Percentiles rank a stretch among this genome's conserved stretches.
These are phyloP conservation scores for Botryococcus braunii DNA, from an alignment of 163 green algal species.

Conservation along the genomic window DNA sequence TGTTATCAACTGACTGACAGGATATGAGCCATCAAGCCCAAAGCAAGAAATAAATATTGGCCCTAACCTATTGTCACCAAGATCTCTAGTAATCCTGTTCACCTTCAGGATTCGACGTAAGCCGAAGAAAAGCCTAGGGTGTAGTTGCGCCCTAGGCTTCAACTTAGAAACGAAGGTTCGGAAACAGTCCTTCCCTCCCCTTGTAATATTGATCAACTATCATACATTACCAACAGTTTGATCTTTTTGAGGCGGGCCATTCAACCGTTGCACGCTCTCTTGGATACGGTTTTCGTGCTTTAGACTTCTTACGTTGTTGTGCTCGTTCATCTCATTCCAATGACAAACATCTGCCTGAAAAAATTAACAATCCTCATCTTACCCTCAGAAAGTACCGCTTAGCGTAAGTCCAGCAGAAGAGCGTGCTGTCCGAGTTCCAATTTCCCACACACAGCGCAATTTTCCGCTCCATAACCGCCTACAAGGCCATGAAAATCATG, in stretches of 20 bases:
- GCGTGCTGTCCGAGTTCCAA: conserved; percentile 14
- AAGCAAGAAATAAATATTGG: too few relatives aligned
- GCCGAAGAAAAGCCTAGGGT: too few relatives aligned
- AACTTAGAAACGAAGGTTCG: too few relatives aligned
- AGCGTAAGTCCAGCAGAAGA: conserved; percentile 23
- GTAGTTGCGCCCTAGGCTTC: too few relatives aligned
- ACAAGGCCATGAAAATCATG: not conserved
- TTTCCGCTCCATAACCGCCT: conserved; percentile 8
- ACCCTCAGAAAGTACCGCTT: conserved; percentile 28
- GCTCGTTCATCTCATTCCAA: not conserved
- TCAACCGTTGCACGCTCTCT: not conserved
- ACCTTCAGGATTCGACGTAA: too few relatives aligned
- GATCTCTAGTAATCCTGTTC: too few relatives aligned
- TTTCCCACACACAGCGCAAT: conserved; percentile 20
- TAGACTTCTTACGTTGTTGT: not conserved
- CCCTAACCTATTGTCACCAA: too few relatives aligned
- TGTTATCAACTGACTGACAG: too few relatives aligned
- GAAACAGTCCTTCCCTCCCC: not conserved
- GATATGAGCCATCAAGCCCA: too few relatives aligned
- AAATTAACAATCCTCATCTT: not conserved
- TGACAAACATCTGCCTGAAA: not conserved
- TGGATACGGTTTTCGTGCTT: not conserved
- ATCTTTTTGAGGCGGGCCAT: not conserved
- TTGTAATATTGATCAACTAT: not conserved
- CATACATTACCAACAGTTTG: not conserved